Evolutionary conservation across 192 early-diverging fungal genomes (phyloP).

Genomic region (Linnemannia exigua): DNA sequence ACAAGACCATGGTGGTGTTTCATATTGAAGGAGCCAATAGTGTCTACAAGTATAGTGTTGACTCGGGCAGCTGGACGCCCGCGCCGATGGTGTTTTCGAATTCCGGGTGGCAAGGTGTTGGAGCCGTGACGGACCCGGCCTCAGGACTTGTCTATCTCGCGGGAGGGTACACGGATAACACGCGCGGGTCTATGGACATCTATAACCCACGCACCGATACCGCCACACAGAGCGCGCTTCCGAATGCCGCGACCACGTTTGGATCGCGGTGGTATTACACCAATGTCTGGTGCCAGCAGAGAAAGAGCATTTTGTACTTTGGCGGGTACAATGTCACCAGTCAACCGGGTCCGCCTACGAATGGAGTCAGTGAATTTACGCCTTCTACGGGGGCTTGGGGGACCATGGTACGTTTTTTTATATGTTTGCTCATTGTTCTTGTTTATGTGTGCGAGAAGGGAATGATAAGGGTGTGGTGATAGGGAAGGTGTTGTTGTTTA

Average conservation of each 20-base stretch:
- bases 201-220: conserved; percentile 22
- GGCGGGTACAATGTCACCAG: conserved; percentile 31
- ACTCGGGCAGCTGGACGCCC: not conserved
- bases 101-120: conserved; percentile 16
- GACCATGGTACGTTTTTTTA: conserved; percentile 19
- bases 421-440: not conserved
- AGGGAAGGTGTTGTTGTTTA: not conserved
- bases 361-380: conserved; percentile 28
- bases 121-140: conserved; percentile 37
- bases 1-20: conserved; percentile 30
- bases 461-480: not conserved
- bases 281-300: conserved; percentile 6
- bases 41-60: conserved; percentile 24
- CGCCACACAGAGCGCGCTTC: not conserved
- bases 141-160: conserved; percentile 30
- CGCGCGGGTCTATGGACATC: conserved; percentile 17
- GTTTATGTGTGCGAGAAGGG: not conserved
- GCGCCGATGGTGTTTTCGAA: not conserved
- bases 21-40: not conserved
- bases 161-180: conserved; percentile 30
- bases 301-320: conserved; percentile 36
- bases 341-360: not conserved
- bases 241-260: not conserved
- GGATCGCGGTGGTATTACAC: conserved; percentile 28
- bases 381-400: conserved; percentile 13